Base-by-base conservation (phyloP, 139 green algal genomes). In the Closterium sp. region DNA sequence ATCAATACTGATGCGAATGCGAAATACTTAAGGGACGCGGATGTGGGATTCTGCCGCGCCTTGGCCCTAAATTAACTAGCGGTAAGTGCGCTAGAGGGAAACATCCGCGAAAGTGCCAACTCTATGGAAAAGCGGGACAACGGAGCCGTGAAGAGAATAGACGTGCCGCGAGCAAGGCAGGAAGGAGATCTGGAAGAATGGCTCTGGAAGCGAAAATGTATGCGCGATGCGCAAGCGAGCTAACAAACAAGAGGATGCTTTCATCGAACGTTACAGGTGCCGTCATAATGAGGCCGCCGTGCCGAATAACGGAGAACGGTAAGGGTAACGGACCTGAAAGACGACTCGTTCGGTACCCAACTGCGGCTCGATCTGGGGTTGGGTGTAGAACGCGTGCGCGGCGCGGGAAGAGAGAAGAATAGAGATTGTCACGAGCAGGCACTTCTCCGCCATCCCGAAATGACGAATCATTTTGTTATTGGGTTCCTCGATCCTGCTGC, bases 301-400 rank as follows among this genome's bases (percentile, higher is more conserved):
- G 50, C 17, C 50, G 50, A 73, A 73, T 73, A 24, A 22, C 1
- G 50, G 50, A 73, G 50, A 24, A 73, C 38, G 38, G 38, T 45
- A 45, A 45, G 5, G 38, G 38, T 73, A 73, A 87, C 84, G n/a
- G n/a, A 87, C 84, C 84, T 87, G 84, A 87, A 87, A 87, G 28
- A 87, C 84, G n/a, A 87, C 84, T 31, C 84, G 84, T 24, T 87
- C 84, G n/a, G 84, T 87, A 32, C 84, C 84, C 84, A 87, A 4
- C 84, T 87, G n/a, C 24, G 84, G 50, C 50, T 73, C 50, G 50
- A 73, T 73, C 50, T 21, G 50, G 50, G 50, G 13, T 73, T 73
- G 50, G 50, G 13, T 73, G 50, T 73, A 73, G 50, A 73, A 73
- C 9, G 50, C 50, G 50, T 73, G 50, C 24, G 50, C 50, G 0